Conservation (phyloP, 495 filamentous ascomycete species). For the Podospora fimiseda region DNA sequence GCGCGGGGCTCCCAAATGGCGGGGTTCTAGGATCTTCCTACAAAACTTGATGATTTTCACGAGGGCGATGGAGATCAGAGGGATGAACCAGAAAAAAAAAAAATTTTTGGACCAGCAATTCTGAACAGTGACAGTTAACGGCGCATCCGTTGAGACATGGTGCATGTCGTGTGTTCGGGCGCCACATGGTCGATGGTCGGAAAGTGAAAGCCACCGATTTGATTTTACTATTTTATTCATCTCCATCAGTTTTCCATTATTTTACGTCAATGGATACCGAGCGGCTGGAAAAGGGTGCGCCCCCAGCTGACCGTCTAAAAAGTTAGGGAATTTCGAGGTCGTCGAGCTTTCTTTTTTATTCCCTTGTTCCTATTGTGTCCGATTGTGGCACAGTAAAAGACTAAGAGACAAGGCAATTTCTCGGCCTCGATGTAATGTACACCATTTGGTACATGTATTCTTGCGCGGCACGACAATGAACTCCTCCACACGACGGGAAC, state of each 20-base stretch:
- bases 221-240: neutral
- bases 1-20: constrained; percentile 11
- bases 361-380: neutral
- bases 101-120: neutral
- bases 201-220: neutral
- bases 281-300: constrained; percentile 2
- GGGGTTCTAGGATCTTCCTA: neutral
- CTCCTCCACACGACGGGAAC: neutral
- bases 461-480: neutral
- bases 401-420: neutral
- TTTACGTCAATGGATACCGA: neutral
- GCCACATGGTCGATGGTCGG: neutral
- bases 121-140: neutral
- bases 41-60: neutral
- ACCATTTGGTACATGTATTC: neutral
- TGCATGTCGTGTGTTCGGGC: neutral
- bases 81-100: neutral
- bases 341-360: neutral
- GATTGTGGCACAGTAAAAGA: neutral
- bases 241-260: neutral
- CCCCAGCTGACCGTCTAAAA: neutral
- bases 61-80: neutral
- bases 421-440: neutral
- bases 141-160: neutral
- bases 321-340: neutral